These are phyloP conservation scores for Citrullus mucosospermus DNA, from an alignment of 306 rosid genomes.

Conservation along the genomic window DNA sequence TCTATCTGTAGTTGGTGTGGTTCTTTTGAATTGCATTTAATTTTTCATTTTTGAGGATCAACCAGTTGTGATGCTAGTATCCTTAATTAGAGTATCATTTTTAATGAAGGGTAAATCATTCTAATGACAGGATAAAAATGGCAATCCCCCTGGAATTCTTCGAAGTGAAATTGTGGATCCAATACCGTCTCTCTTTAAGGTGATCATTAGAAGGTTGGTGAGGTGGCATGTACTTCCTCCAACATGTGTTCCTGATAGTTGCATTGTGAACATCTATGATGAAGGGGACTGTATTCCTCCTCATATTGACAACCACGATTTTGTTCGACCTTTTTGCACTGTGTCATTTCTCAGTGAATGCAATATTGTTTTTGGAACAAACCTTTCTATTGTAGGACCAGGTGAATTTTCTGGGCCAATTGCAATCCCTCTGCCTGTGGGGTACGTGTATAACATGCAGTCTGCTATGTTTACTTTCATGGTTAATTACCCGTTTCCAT, in stretches of 20 bases:
- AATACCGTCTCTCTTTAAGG: slow-evolving; percentile 75
- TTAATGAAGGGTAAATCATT: slow-evolving; percentile 2
- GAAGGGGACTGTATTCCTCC: slow-evolving; percentile 98
- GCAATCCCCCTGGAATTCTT: slow-evolving; percentile 90
- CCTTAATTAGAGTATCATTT: not conserved
- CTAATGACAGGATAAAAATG: slow-evolving; percentile 64
- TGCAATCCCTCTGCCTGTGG: slow-evolving; percentile 62
- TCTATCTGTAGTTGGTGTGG: not conserved
- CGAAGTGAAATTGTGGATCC: slow-evolving; percentile 47
- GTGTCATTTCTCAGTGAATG: slow-evolving; percentile 94
- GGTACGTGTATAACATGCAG: slow-evolving; percentile 44
- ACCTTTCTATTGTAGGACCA: slow-evolving; percentile 42
- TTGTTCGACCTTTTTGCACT: slow-evolving; percentile 91
- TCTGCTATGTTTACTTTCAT: not conserved
- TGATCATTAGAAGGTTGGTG: slow-evolving; percentile 76
- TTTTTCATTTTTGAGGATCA: not conserved
- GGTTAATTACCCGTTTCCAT: not conserved
- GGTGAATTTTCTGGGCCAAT: slow-evolving; percentile 63
- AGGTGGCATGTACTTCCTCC: slow-evolving; percentile 90
- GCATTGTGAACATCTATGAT: slow-evolving; percentile 86
- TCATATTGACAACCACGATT: slow-evolving; percentile 88
- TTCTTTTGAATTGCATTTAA: not conserved
- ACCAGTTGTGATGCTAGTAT: not conserved
- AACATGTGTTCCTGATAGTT: slow-evolving; percentile 84
- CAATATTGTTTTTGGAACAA: slow-evolving; percentile 65